These are phyloP conservation scores for Avena atlantica DNA, from an alignment of 176 grass and related monocot species.

Conservation along the genomic window DNA sequence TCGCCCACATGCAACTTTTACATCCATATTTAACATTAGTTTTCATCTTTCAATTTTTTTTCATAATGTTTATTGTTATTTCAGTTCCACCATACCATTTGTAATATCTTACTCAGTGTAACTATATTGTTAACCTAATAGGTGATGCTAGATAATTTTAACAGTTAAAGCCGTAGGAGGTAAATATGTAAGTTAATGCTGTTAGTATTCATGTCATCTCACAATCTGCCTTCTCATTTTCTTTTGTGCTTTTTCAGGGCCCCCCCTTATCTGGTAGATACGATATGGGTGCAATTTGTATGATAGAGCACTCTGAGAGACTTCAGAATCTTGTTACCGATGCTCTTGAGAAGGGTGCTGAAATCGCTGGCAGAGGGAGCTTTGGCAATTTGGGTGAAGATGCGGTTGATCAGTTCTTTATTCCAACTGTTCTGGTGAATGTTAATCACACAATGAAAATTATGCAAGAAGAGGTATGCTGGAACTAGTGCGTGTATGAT, in stretches of 20 bases:
- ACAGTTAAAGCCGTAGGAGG: slow-evolving; percentile 7
- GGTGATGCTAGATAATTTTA: not conserved
- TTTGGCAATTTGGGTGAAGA: slow-evolving; percentile 93
- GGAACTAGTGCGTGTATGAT: not conserved
- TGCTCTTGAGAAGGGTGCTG: slow-evolving; percentile 82
- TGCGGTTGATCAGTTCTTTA: slow-evolving; percentile 93
- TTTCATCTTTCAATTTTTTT: slow-evolving; percentile 29
- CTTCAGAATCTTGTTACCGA: slow-evolving; percentile 94
- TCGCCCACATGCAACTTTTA: not conserved
- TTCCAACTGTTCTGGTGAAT: slow-evolving; percentile 92
- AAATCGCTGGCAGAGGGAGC: slow-evolving; percentile 85
- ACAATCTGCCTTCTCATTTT: not conserved
- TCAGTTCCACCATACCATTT: not conserved
- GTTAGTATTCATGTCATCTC: not conserved
- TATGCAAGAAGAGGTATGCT: slow-evolving; percentile 96
- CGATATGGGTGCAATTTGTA: slow-evolving; percentile 98
- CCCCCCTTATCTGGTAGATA: slow-evolving; percentile 86
- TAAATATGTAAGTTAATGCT: slow-evolving; percentile 11
- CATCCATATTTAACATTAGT: slow-evolving; percentile 5
- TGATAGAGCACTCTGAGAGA: slow-evolving; percentile 92
- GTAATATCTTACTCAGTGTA: slow-evolving; percentile 6
- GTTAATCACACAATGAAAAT: slow-evolving; percentile 98
- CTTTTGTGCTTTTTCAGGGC: slow-evolving; percentile 48
- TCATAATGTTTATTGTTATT: slow-evolving; percentile 21
- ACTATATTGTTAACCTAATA: slow-evolving; percentile 15